phyloP scores from a whole-genome alignment of 192 early-diverging fungal species.

The Backusella westeae region DNA sequence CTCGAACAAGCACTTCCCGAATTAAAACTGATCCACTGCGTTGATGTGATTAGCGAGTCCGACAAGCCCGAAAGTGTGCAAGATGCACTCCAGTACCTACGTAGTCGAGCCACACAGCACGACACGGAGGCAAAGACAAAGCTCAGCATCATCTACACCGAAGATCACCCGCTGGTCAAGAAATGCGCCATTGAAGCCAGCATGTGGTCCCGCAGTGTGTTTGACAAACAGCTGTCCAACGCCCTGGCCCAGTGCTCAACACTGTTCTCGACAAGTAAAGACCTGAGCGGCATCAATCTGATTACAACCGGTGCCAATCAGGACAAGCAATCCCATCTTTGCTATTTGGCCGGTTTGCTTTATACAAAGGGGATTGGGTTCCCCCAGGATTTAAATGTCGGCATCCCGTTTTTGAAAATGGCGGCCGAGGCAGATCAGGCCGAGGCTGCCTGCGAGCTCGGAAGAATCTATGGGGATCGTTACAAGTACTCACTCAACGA shows the following conservation, averaged over 20 bases:
- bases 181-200: slow-evolving; percentile 8
- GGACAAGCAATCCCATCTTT: slow-evolving; percentile 3
- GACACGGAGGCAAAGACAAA: slow-evolving; percentile 31
- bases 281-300: neutral
- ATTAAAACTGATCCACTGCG: slow-evolving; percentile 1
- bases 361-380: slow-evolving; percentile 26
- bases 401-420: slow-evolving; percentile 5
- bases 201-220: slow-evolving; percentile 33
- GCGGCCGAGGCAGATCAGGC: slow-evolving; percentile 15
- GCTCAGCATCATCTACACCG: slow-evolving; percentile 25
- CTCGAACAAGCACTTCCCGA: neutral
- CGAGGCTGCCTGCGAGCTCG: slow-evolving; percentile 32
- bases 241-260: slow-evolving; percentile 7
- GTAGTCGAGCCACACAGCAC: slow-evolving; percentile 11
- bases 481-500: slow-evolving; percentile 28
- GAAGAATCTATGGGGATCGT: slow-evolving; percentile 28
- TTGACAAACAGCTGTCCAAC: slow-evolving; percentile 29
- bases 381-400: slow-evolving; percentile 12
- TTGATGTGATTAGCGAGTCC: neutral
- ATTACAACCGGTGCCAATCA: neutral
- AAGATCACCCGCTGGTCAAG: slow-evolving; percentile 7
- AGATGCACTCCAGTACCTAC: slow-evolving; percentile 15
- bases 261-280: neutral
- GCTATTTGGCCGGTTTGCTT: slow-evolving; percentile 25
- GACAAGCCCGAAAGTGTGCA: neutral